These are phyloP conservation scores for Penicillium concentricum DNA, from an alignment of 2,329 filamentous ascomycete species.

Conservation along the genomic window DNA sequence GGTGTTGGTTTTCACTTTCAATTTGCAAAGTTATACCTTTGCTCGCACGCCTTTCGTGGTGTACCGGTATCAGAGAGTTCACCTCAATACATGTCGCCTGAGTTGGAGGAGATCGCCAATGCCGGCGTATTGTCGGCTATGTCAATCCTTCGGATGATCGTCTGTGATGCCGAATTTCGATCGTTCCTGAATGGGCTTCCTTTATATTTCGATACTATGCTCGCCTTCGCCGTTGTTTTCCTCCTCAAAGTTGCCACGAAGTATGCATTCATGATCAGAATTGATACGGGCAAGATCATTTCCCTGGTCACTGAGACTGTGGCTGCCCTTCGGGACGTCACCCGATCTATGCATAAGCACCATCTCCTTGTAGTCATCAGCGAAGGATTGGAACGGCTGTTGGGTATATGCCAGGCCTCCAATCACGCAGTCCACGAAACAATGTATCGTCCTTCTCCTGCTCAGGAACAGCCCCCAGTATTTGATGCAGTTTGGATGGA, in stretches of 20 bases:
- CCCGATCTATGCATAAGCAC: conserved; percentile 26
- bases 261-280: conserved; percentile 23
- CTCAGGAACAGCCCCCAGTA: conserved; percentile 25
- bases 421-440: conserved; percentile 10
- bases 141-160: conserved; percentile 35
- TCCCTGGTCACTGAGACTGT: conserved; percentile 24
- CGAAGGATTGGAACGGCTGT: conserved; percentile 25
- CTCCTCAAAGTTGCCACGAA: conserved; percentile 40
- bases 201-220: conserved; percentile 41
- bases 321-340: conserved; percentile 20
- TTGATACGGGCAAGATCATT: conserved; percentile 28
- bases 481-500: conserved; percentile 31
- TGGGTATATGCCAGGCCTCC: conserved; percentile 21
- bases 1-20: conserved; percentile 48
- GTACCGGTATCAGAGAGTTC: conserved; percentile 3
- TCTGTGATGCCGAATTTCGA: conserved; percentile 37
- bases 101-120: conserved; percentile 39
- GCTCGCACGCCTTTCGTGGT: conserved; percentile 47
- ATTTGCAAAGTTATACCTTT: conserved; percentile 49
- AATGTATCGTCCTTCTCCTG: conserved; percentile 23
- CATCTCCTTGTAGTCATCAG: conserved; percentile 30
- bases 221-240: conserved; percentile 42
- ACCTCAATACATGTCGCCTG: conserved; percentile 24
- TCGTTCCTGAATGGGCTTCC: conserved; percentile 37
- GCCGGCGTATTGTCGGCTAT: conserved; percentile 37